Evolutionary conservation across 2,329 filamentous ascomycete species (phyloP).

Genomic region (Nigrograna mackinnonii): DNA sequence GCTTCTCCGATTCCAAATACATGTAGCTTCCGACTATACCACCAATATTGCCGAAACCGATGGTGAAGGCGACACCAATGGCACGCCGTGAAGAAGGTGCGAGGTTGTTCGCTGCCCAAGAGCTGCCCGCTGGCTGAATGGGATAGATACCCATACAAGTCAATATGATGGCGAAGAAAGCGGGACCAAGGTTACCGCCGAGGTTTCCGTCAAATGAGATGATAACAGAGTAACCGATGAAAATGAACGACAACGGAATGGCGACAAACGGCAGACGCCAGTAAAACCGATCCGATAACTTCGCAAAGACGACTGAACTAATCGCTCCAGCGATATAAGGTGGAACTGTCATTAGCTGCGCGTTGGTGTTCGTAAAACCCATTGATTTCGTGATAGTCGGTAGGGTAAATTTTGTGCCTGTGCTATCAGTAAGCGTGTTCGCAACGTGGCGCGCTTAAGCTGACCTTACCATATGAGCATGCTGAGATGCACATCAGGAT

Average conservation of each 20-base stretch:
- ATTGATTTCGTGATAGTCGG: slow-evolving; percentile 29
- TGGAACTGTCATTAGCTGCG: slow-evolving; percentile 32
- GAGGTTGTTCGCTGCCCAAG: slow-evolving; percentile 4
- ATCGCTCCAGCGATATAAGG: slow-evolving; percentile 7
- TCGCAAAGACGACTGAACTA: background rate
- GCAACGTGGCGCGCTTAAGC: background rate
- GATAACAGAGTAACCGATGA: background rate
- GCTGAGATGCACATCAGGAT: slow-evolving; percentile 27
- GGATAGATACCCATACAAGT: slow-evolving; percentile 6
- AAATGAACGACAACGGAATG: background rate
- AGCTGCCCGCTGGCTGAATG: background rate
- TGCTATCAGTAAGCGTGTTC: background rate
- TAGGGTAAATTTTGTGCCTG: slow-evolving; percentile 31
- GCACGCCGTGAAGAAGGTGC: background rate
- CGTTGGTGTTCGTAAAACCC: slow-evolving; percentile 32
- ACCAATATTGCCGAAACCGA: slow-evolving; percentile 1
- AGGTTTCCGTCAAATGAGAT: slow-evolving; percentile 2
- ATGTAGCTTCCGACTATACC: slow-evolving; percentile 4
- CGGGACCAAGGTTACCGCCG: background rate
- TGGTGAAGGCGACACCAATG: slow-evolving; percentile 2
- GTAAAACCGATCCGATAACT: background rate
- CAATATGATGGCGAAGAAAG: slow-evolving; percentile 2
- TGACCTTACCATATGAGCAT: slow-evolving; percentile 25
- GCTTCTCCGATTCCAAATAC: slow-evolving; percentile 2
- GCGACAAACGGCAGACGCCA: slow-evolving; percentile 1